Base-by-base conservation (phyloP, 371 early-diverging fungal genomes). In the Umbelopsis sp. region DNA sequence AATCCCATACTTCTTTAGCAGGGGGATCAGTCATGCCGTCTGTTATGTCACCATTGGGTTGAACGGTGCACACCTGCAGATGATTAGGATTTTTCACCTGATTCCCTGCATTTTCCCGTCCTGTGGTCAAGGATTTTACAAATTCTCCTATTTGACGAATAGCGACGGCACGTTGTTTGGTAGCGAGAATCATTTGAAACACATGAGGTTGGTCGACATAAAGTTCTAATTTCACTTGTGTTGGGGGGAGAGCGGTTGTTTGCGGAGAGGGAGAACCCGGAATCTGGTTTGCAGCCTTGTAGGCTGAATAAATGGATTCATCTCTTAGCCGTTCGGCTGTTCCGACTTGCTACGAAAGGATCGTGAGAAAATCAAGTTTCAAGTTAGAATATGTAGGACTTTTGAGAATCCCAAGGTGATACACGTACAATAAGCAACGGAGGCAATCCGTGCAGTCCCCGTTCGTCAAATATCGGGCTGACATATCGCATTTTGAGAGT, bases 121-220 rank as follows among this genome's bases (percentile, higher is more conserved):
- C 68, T 66, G 57, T 25, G 2, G 75, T 70, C 1, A 69, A 63
- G 14, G 74, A 72, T 4, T 53, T 63, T 16, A 77, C 74, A 67
- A 80, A 80, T 1, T 67, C 64, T 14, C 72, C 74, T 24, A 80
- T 29, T 29, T 66, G 73, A 14, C 65, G 65, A 3, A 75, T 53
- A 2, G 79, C 73, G 12, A 70, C 44, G 5, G 66, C 65, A 14
- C 74, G 69, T 6, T 70, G 22, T 52, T 74, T 74, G 25, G 74
- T 74, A 0, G 73, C 69, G 18, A 80, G 70, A 50, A 91, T 73
- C 63, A 89, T 74, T 25, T 87, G 87, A 69, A 92, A 94, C 6
- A 92, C 93, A 67, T 94, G 94, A 4, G 91, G 87, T 87, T 93
- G 93, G 67, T 93, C 94, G 6, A 77, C 80, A 70, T 87, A 93